Evolutionary conservation across 108 stramenopile species (phyloP), one percentile per base, ranked within the genome.

Genomic region (Nitzschia sp.): DNA sequence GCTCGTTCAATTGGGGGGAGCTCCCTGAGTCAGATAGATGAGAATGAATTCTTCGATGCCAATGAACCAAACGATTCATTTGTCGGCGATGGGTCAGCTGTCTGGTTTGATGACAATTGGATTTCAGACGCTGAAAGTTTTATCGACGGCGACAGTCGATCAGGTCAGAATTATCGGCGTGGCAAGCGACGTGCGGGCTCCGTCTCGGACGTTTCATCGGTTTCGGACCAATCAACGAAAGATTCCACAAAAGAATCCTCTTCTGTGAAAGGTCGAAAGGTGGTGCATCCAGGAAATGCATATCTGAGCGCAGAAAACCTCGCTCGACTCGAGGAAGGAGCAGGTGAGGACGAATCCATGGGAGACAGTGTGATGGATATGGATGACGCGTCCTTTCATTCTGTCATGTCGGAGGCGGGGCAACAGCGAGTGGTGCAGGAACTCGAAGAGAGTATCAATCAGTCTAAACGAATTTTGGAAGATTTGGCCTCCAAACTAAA

Each of bases 301-400:
- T 89, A 89, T 46, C 68, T 89, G 15, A 89, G 73, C 50, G 81
- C 80, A 23, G 88, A 86, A 53, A 89, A 89, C 53, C 69, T 89
- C 4, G 80, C 85, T 15, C 69, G 72, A 53, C 71, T 89, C 21
- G 84, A 83, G 26, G 80, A 84, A 45, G 52, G 46, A 4, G 54
- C 58, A 29, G 63, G 44, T 31, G 82, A 79, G 44, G 84, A 67
- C 27, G 73, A 76, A 15, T 68, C 66, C 25, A 33, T 66, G 16
- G 76, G 23, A 27, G 75, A 69, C 21, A 77, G 73, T 59, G 72
- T 33, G 19, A 59, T 52, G 11, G 78, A 79, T 28, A 68, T 38
- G 17, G 82, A 81, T 65, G 78, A 76, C 21, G 82, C 80, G 28
- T 84, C 82, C 3, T 89, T 89, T 71, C 82, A 86, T 70, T 84